Conservation (phyloP, 164 flowering plant genomes). For the Echeveria elegans region DNA sequence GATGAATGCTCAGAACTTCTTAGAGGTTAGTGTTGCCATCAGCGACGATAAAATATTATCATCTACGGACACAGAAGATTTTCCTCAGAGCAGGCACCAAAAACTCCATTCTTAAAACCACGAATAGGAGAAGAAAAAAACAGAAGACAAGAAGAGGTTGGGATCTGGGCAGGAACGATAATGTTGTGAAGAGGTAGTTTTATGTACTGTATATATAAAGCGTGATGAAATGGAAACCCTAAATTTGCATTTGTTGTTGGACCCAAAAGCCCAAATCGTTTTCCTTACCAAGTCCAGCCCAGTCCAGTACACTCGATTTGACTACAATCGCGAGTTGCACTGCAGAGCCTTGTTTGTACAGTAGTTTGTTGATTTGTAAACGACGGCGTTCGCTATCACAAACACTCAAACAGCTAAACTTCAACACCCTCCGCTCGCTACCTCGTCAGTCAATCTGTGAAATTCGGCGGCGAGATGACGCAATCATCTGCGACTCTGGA, state of each 20-base stretch:
- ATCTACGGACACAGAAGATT: no score
- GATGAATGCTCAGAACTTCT: background rate
- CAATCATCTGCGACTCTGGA: background rate
- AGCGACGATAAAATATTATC: background rate
- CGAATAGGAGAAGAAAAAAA: no score
- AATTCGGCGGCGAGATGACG: background rate
- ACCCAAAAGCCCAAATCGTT: background rate
- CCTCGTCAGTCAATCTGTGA: background rate
- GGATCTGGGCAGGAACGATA: no score
- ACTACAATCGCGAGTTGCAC: background rate
- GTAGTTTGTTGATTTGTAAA: background rate
- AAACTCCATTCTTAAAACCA: no score
- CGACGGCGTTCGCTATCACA: constrained; percentile 1
- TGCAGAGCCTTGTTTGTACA: background rate
- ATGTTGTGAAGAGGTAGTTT: no score
- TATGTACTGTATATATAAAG: background rate
- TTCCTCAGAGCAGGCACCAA: no score
- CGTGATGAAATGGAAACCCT: background rate
- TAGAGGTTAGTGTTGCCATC: background rate
- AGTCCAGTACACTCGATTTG: no score
- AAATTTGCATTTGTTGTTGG: background rate
- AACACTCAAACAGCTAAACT: no score
- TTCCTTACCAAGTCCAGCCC: background rate
- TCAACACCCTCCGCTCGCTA: background rate
- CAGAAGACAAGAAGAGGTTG: no score